Base-by-base conservation (phyloP, 1,284 basidiomycete genomes). In the Prillingera fragicola region DNA sequence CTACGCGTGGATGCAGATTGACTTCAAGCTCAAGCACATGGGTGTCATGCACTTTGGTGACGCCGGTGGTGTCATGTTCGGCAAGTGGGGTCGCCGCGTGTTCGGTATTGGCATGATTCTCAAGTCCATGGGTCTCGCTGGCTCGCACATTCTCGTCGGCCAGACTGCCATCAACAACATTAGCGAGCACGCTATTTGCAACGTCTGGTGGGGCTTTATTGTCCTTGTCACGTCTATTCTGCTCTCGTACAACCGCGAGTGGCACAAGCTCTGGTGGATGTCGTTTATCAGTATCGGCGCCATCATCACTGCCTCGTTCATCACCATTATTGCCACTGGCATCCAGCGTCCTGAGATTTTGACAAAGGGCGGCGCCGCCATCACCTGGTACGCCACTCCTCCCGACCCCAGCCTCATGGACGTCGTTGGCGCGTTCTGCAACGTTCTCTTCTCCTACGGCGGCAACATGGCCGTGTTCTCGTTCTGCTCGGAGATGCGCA, bases 1-100 rank as follows among this genome's bases (percentile, higher is more conserved):
- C 38, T 64, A 60, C 8, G 59, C 55, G 22, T 63, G 58, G 54
- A 65, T 62, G 50, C 59, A 63, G 55, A 57, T 65, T 40, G 62
- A 67, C 48, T 69, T 69, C 59, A 69, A 69, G 51, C 37, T 60
- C 37, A 50, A 50, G 18, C 60, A 66, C 50, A 61, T 61, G 56
- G 65, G 65, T 54, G 59, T 61, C 33, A 60, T 66, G 60, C 60
- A 69, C 55, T 63, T 56, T 27, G 63, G 58, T 43, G 65, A 69
- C 42, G 66, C 62, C 18, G 65, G 63, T 29, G 57, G 50, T 38
- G 50, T 69, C 37, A 54, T 69, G 33, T 64, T 61, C 38, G 66
- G 66, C 35, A 55, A 55, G 45, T 57, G 54, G 52, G 65, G 62
- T 25, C 48, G 51, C 26, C 51, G 55, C 27, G 53, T 63, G 32